Conservation (phyloP, 345 rosid species). For the Cardiospermum halicacabum region DNA sequence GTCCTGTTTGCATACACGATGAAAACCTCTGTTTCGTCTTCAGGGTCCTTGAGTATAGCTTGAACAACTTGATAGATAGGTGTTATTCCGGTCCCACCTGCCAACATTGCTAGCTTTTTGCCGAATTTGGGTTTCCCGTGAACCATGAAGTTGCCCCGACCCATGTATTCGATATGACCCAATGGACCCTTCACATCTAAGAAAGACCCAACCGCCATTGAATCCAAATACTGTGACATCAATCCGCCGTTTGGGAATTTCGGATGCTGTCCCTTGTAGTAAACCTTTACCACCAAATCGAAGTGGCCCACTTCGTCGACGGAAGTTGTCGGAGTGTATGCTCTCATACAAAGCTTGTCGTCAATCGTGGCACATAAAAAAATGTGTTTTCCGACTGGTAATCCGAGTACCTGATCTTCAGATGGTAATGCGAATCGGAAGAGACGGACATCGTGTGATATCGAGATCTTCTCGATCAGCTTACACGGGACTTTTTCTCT, state of each 20-base stretch:
- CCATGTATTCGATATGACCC: slow-evolving; percentile 81
- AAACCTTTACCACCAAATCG: slow-evolving; percentile 74
- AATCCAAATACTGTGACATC: slow-evolving; percentile 78
- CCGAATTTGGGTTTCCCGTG: slow-evolving; percentile 74
- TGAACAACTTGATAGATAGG: slow-evolving; percentile 82
- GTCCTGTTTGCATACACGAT: slow-evolving; percentile 87
- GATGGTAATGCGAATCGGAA: slow-evolving; percentile 68
- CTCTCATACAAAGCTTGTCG: slow-evolving; percentile 72
- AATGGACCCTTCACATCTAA: slow-evolving; percentile 83
- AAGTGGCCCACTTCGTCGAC: slow-evolving; percentile 67
- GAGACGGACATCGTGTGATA: slow-evolving; percentile 67
- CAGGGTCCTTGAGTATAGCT: slow-evolving; percentile 68
- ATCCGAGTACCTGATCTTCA: slow-evolving; percentile 64
- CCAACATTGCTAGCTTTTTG: slow-evolving; percentile 78
- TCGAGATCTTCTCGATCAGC: slow-evolving; percentile 59
- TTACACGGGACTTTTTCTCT: slow-evolving; percentile 75
- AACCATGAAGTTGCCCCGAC: slow-evolving; percentile 65
- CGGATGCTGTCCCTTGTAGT: slow-evolving; percentile 72
- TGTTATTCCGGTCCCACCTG: slow-evolving; percentile 94
- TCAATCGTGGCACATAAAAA: slow-evolving; percentile 64
- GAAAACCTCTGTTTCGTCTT: slow-evolving; percentile 73
- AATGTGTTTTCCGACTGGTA: slow-evolving; percentile 86
- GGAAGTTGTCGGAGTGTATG: slow-evolving; percentile 76
- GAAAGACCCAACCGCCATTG: slow-evolving; percentile 49
- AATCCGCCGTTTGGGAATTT: slow-evolving; percentile 82